Percentiles rank a stretch among this genome's conserved stretches.
These are phyloP conservation scores for Nepenthes mirabilis DNA, from an alignment of 148 eudicot genomes.

Conservation along the genomic window DNA sequence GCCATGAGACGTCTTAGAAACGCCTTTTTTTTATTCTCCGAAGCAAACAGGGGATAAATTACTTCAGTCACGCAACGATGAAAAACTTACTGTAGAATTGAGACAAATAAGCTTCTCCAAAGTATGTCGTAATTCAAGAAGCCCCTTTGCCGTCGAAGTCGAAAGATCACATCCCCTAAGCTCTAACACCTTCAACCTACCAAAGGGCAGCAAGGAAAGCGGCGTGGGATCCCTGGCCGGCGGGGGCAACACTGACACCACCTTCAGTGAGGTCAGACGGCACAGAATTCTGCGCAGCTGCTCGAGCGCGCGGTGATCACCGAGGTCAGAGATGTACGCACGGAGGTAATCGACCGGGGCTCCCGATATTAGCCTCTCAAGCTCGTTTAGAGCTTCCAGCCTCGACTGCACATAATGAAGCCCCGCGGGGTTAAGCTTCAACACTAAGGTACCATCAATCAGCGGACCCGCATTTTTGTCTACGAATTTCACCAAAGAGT, in stretches of 20 bases:
- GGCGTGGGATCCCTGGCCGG: conserved; percentile 69
- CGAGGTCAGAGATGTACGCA: conserved; percentile 82
- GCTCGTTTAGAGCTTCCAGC: conserved; percentile 66
- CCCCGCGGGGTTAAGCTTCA: conserved; percentile 75
- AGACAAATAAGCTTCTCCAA: conserved; percentile 93
- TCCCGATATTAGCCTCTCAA: conserved; percentile 58
- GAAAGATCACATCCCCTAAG: conserved; percentile 90
- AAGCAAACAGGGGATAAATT: neutral
- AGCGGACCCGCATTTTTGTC: conserved; percentile 42
- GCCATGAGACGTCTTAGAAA: too few relatives aligned
- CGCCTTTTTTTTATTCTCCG: too few relatives aligned
- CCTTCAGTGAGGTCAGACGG: conserved; percentile 50
- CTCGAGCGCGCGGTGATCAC: conserved; percentile 87
- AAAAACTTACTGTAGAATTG: conserved; percentile 76
- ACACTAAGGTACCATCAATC: conserved; percentile 51
- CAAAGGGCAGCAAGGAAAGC: conserved; percentile 46
- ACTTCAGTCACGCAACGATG: neutral
- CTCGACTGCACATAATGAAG: conserved; percentile 80
- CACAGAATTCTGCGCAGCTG: conserved; percentile 69
- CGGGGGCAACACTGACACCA: conserved; percentile 50
- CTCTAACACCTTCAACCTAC: conserved; percentile 81
- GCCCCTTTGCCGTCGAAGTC: conserved; percentile 57
- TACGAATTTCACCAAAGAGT: conserved; percentile 70
- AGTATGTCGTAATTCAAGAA: conserved; percentile 66
- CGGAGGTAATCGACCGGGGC: conserved; percentile 94